A percentile compares a stretch with the other conserved stretches of the same genome.
Evolutionary conservation across 2,329 filamentous ascomycete species (phyloP).

Genomic region (Parafenestella ontariensis): DNA sequence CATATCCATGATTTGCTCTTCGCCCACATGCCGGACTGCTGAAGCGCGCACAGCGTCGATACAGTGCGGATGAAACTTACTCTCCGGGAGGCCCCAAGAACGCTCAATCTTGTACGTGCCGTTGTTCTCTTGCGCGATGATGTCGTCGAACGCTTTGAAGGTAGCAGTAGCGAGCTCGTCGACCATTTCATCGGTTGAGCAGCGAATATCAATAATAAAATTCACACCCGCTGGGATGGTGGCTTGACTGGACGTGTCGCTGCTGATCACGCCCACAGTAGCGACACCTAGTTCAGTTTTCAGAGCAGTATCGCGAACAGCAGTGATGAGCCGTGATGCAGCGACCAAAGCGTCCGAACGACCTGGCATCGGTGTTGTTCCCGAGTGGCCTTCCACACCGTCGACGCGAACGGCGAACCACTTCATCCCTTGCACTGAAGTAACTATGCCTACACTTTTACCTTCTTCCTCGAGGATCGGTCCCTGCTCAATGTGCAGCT

Average conservation of each 20-base stretch:
- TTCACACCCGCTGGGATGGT: slow-evolving; percentile 37
- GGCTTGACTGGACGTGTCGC: slow-evolving; percentile 38
- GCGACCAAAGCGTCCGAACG: slow-evolving; percentile 55
- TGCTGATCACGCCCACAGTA: slow-evolving; percentile 37
- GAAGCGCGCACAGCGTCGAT: slow-evolving; percentile 28
- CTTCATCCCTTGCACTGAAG: slow-evolving; percentile 74
- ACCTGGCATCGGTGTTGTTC: slow-evolving; percentile 71
- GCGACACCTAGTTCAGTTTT: slow-evolving; percentile 31
- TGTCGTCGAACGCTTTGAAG: slow-evolving; percentile 29
- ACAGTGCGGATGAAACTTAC: slow-evolving; percentile 29
- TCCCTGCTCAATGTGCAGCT: slow-evolving; percentile 84
- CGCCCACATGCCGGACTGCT: slow-evolving; percentile 22
- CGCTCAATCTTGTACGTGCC: slow-evolving; percentile 30
- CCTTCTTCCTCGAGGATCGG: slow-evolving; percentile 70
- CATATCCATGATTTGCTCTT: slow-evolving; percentile 35
- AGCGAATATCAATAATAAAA: slow-evolving; percentile 40
- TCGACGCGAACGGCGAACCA: slow-evolving; percentile 61
- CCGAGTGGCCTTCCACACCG: slow-evolving; percentile 52
- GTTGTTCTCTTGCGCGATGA: slow-evolving; percentile 30
- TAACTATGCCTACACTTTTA: slow-evolving; percentile 71
- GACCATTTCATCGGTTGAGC: slow-evolving; percentile 34
- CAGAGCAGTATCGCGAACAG: slow-evolving; percentile 32
- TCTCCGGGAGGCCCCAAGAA: slow-evolving; percentile 37
- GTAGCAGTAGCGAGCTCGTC: slow-evolving; percentile 27
- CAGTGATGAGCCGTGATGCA: slow-evolving; percentile 32